These are phyloP conservation scores for Beauveria brongniartii DNA, from an alignment of 2,329 filamentous ascomycete genomes.

Conservation along the genomic window DNA sequence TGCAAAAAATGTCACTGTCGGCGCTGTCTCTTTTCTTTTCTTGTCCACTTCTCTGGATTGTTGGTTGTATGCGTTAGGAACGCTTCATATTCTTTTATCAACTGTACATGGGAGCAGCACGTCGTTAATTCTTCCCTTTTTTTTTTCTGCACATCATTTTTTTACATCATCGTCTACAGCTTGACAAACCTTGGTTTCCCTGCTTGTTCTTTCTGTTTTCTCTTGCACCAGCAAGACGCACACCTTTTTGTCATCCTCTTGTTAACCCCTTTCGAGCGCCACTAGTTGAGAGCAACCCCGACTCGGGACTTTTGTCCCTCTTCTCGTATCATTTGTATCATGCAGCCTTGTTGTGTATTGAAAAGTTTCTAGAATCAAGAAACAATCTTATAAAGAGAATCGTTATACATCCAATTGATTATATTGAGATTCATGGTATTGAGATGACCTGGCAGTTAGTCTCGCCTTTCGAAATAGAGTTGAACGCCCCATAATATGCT, in stretches of 20 bases:
- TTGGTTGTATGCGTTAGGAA: neutral
- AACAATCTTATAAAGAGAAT: neutral
- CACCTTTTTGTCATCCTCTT: no score
- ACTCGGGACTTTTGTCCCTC: neutral
- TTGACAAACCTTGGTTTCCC: no score
- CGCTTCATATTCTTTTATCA: neutral
- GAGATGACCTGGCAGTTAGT: no score
- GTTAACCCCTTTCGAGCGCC: no score
- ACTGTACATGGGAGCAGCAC: neutral
- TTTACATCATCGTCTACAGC: neutral
- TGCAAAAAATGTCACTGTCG: neutral
- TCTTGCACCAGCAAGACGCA: no score
- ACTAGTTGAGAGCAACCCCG: no score
- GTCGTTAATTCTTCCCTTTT: neutral
- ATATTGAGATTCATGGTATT: no score
- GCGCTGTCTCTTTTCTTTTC: neutral
- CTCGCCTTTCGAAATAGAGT: neutral
- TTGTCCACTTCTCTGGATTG: neutral
- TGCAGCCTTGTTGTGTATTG: neutral
- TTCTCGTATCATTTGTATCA: neutral
- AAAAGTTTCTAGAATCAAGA: neutral
- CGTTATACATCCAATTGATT: no score
- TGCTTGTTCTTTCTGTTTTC: no score
- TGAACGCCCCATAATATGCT: slow-evolving; percentile 3
- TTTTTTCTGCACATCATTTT: neutral